Evolutionary conservation across 148 eudicot genomes (phyloP), one percentile per base, ranked within the genome.

Genomic region (Fagopyrum esculentum): DNA sequence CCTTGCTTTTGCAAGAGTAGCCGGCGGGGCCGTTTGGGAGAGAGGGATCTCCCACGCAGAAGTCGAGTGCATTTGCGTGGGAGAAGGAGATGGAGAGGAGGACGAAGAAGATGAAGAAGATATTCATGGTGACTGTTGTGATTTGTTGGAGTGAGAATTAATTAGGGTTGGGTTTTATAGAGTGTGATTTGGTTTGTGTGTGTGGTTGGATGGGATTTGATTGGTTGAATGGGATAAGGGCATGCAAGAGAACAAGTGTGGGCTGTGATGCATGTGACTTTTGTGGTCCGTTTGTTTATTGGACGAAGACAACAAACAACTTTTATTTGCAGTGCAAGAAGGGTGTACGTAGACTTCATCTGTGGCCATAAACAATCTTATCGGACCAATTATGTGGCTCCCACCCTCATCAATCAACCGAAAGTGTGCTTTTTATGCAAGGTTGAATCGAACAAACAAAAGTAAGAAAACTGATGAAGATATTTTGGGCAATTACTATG

Each of bases 1-100:
- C 87, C 44, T 72, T 80, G 3, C 59, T 71, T 79, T 93, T 91
- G 91, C 97, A 93, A 4, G 98, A 77, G 86, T 85, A 93, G 45
- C 98, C 97, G 4, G 92, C 71, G 3, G 98, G 97, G 26, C 83
- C 77, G 7, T 68, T 50, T 1, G 97, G 83, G 35, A 78, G 79
- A 35, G 40, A 72, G 9, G 71, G 43, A 75, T 93, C 92, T 3
- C 82, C 97, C 0, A 93, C 94, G 45, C 98, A 93, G 77, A 86
- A 91, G 86, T 93, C 98, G 6, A 72, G 77, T 5, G 81, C 90
- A 0, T 75, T 55, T 29, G 85, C 90, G 52, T 73, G 52, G 45
- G 84, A 45, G 54, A 74, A 16, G 50, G 89, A 76, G 61, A 22
- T 22, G 26, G 40, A 35, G 40, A 77, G 19, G 30, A 86, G 19